These are phyloP conservation scores for Sambucus nigra DNA, from an alignment of 129 eudicot species.

Conservation along the genomic window DNA sequence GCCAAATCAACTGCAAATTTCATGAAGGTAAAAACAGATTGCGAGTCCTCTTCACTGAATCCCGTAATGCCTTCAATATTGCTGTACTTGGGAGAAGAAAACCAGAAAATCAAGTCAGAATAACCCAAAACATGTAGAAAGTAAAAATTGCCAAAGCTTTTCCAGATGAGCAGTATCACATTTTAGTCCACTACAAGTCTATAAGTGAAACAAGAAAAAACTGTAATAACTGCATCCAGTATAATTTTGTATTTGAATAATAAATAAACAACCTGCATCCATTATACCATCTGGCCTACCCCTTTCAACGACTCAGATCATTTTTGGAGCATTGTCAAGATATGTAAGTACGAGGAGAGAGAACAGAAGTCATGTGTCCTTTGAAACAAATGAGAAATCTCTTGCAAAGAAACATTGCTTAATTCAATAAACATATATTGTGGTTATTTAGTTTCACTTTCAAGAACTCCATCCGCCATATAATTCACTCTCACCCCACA, in stretches of 20 bases:
- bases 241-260: too few relatives aligned
- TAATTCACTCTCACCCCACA: too few relatives aligned
- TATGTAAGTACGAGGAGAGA: too few relatives aligned
- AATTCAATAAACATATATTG: too few relatives aligned
- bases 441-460: too few relatives aligned
- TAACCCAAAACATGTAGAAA: background rate
- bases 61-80: constrained; percentile 90
- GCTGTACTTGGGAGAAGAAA: constrained; percentile 36
- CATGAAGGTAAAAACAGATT: constrained; percentile 53
- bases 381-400: too few relatives aligned
- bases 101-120: constrained; percentile 1
- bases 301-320: background rate
- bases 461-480: too few relatives aligned
- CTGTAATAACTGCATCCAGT: too few relatives aligned
- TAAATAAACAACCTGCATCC: background rate
- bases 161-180: background rate
- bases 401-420: too few relatives aligned
- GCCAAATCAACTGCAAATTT: constrained; percentile 60
- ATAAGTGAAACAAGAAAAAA: constrained; percentile 1
- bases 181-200: background rate
- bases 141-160: too few relatives aligned
- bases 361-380: too few relatives aligned
- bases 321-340: background rate
- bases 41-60: constrained; percentile 61
- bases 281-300: background rate